phyloP scores from a whole-genome alignment of 495 filamentous ascomycete genomes.

The Rhypophila decipiens region DNA sequence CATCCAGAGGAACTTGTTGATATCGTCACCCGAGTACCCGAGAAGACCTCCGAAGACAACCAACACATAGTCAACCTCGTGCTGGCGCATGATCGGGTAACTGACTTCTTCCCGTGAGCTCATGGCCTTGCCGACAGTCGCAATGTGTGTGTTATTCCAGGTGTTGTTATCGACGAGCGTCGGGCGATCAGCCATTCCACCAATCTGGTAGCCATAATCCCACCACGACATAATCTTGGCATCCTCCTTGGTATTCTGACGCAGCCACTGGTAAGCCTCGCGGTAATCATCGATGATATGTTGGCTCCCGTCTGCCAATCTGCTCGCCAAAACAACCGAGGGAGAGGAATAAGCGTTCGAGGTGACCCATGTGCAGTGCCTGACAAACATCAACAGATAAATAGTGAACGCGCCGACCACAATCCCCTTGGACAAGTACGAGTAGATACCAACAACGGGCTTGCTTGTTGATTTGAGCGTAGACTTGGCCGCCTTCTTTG shows the following conservation, averaged over 20 bases:
- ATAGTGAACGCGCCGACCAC: slow-evolving; percentile 63
- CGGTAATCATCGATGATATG: slow-evolving; percentile 99
- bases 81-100: slow-evolving; percentile 96
- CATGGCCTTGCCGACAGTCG: slow-evolving; percentile 99
- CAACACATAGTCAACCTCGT: slow-evolving; percentile 97
- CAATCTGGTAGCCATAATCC: slow-evolving; percentile 99
- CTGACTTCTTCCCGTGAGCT: slow-evolving; percentile 94
- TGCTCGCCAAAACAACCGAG: slow-evolving; percentile 90
- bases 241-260: slow-evolving; percentile 88
- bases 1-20: slow-evolving; percentile 99
- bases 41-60: slow-evolving; percentile 95
- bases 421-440: slow-evolving; percentile 66
- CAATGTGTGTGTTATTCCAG: slow-evolving; percentile 99
- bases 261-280: slow-evolving; percentile 99
- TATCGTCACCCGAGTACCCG: slow-evolving; percentile 98
- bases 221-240: slow-evolving; percentile 99
- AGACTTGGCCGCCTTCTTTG: slow-evolving; percentile 47
- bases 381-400: slow-evolving; percentile 89
- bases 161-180: slow-evolving; percentile 99
- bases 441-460: slow-evolving; percentile 79
- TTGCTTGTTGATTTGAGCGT: slow-evolving; percentile 62
- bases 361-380: slow-evolving; percentile 99
- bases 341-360: slow-evolving; percentile 98
- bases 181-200: slow-evolving; percentile 97
- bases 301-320: slow-evolving; percentile 88